Evolutionary conservation across 106 monocot species (phyloP), one percentile per base, ranked within the genome.

Genomic region (Platanthera zijinensis): DNA sequence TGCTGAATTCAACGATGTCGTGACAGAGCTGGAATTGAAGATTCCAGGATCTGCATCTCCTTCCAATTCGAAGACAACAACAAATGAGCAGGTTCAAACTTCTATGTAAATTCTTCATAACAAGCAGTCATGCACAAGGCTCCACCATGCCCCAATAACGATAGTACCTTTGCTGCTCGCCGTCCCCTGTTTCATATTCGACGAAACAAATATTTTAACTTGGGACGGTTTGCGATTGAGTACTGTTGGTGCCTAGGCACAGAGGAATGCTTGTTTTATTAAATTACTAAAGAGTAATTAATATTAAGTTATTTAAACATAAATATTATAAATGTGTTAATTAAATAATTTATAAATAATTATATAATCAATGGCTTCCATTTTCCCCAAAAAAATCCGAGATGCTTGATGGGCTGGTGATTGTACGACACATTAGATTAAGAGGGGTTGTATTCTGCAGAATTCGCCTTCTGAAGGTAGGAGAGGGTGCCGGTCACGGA

Each of bases 1-100:
- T 80, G 78, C 89, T 19, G 81, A 87, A 50, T 84, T 77, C 72
- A 88, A 85, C 77, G 89, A 99, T 87, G 91, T 99, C 75, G 97
- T 86, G 14, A 92, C 94, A 51, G 94, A 94, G 18, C 84, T 99
- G 82, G 97, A 99, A 75, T 89, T 99, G 15, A 99, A 99, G 80
- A 99, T 86, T 73, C 97, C 94, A 47, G 97, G 97, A 72, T 94
- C 89, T 64, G 52, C 78, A 19, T 64, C 39, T 14, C 74, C 82
- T 57, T 74, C 81, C 28, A 76, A 77, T 39, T 78, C 84, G 52
- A 88, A 85, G 78, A 63, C 79, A n/a, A 74, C 83, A 39, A 19
- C 61, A 80, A 62, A 53, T 59, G 69, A 86, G 10, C 79, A 86
- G 90, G 92, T 93, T 61, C 17, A 51, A 56, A 56, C 17, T 61